Percentiles rank a stretch among this genome's conserved stretches.
Conservation (phyloP, 306 rosid genomes). For the Fagus sylvatica region DNA sequence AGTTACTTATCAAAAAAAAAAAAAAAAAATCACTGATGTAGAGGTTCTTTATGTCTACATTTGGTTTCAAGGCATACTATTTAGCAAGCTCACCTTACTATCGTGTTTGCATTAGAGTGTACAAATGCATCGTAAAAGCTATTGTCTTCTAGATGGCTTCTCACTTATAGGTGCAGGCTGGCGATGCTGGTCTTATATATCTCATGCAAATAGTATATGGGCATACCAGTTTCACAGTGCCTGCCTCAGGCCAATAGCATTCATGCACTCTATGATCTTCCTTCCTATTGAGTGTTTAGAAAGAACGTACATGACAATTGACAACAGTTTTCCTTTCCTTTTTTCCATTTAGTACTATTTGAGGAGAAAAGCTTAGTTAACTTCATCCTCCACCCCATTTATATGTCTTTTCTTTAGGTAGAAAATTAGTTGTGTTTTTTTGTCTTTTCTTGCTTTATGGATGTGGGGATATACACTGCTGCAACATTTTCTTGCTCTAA, state of each 20-base stretch:
- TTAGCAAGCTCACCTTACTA: not conserved
- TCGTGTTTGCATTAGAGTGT: too few relatives aligned
- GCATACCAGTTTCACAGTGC: not conserved
- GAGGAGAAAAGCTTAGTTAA: too few relatives aligned
- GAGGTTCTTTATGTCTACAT: not conserved
- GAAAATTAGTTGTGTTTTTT: not conserved
- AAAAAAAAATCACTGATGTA: not conserved
- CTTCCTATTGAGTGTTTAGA: not conserved
- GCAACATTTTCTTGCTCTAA: not conserved
- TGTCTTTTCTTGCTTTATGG: not conserved
- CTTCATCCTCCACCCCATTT: too few relatives aligned
- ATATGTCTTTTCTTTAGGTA: too few relatives aligned
- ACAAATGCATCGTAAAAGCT: not conserved
- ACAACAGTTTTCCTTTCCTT: not conserved
- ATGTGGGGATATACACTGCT: not conserved
- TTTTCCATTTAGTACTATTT: not conserved
- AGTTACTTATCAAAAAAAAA: too few relatives aligned
- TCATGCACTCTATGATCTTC: not conserved
- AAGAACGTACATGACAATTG: not conserved
- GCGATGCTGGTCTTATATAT: not conserved
- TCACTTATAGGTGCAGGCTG: not conserved
- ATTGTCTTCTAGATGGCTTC: not conserved
- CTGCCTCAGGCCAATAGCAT: not conserved
- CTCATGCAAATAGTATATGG: not conserved
- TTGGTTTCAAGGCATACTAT: not conserved